Conservation (phyloP, 164 flowering plant species). For the Magnolia sinica region DNA sequence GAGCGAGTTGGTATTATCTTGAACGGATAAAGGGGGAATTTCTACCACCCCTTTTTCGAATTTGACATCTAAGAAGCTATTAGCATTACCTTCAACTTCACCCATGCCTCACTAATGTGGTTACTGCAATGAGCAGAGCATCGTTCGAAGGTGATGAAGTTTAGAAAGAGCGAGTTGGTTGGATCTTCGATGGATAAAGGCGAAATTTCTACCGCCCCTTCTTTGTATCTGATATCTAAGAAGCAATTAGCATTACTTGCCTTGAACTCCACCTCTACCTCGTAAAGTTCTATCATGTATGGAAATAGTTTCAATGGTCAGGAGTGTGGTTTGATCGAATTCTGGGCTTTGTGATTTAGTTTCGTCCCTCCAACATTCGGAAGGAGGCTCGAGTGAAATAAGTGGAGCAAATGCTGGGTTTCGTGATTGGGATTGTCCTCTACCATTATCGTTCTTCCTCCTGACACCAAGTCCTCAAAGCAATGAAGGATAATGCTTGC, state of each 20-base stretch:
- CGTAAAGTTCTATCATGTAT: background rate
- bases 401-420: constrained; percentile 5
- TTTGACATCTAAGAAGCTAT: no score
- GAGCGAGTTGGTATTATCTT: background rate
- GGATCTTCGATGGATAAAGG: constrained; percentile 15
- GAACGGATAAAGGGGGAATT: no score
- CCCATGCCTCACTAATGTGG: constrained; percentile 27
- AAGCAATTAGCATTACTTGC: background rate
- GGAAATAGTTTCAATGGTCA: background rate
- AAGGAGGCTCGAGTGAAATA: background rate
- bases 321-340: no score
- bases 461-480: no score
- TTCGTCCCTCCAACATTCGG: no score
- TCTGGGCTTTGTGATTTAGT: no score
- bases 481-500: no score
- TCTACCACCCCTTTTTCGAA: no score
- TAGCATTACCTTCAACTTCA: background rate
- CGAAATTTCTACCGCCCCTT: constrained; percentile 22
- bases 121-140: constrained; percentile 12
- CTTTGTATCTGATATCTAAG: constrained; percentile 17
- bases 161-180: constrained; percentile 22
- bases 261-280: constrained; percentile 7
- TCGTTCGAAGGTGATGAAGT: constrained; percentile 26
- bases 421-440: no score
- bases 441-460: no score